These are phyloP conservation scores for Asterochloris erici DNA, from an alignment of 139 green algal species.

Conservation along the genomic window DNA sequence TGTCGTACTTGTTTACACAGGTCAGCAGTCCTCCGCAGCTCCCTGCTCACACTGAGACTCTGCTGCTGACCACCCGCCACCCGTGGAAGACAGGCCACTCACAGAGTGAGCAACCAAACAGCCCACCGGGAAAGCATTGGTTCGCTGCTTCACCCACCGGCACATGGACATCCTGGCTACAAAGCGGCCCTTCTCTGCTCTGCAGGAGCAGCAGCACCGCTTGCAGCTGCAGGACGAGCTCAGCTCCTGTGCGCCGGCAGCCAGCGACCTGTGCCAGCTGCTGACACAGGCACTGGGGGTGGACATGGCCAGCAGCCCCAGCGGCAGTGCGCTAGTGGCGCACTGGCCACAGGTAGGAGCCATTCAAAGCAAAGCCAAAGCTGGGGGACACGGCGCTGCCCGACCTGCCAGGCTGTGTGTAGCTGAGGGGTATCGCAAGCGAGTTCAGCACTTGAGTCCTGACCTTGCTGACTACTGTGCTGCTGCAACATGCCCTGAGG, in stretches of 20 bases:
- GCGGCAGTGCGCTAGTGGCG: background rate
- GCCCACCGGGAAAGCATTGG: too few relatives aligned
- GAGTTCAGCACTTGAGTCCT: background rate
- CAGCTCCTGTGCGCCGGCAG: background rate
- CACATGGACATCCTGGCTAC: background rate
- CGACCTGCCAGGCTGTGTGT: background rate
- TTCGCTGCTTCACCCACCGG: background rate
- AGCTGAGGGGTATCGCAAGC: background rate
- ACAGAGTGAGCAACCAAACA: background rate
- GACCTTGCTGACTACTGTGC: background rate
- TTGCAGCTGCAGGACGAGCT: constrained; percentile 5
- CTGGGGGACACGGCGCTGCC: background rate
- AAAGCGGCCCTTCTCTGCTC: background rate
- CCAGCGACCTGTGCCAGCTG: constrained; percentile 2
- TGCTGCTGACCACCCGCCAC: too few relatives aligned
- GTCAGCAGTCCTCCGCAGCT: background rate
- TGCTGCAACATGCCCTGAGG: too few relatives aligned
- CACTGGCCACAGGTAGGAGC: background rate
- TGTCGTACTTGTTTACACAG: constrained; percentile 9
- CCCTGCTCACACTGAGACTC: too few relatives aligned
- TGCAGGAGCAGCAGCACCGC: constrained; percentile 14
- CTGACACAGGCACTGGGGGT: background rate
- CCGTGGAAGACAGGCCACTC: background rate
- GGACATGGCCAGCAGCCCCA: background rate
- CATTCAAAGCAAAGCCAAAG: background rate